phyloP scores from a whole-genome alignment of 805 yeast genomes.

The Danielia reshetovae region DNA sequence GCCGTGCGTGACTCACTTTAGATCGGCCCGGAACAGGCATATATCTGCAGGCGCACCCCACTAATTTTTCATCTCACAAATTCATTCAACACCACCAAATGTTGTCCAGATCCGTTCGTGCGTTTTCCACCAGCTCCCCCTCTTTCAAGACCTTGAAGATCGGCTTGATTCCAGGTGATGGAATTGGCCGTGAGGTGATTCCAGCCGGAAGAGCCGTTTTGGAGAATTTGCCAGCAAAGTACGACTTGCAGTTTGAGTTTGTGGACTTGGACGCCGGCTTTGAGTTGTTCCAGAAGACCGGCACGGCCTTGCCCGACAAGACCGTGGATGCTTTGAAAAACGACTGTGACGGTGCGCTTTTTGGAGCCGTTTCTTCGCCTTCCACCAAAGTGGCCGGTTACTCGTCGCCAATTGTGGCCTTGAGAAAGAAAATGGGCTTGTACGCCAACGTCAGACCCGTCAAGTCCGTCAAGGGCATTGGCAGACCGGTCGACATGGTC shows the following conservation, averaged over 20 bases:
- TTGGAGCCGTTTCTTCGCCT: conserved; percentile 97
- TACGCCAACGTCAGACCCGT: conserved; percentile 98
- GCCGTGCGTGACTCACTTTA: not conserved
- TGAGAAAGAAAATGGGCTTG: conserved; percentile 89
- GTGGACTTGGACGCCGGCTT: conserved; percentile 90
- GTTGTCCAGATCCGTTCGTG: conserved; percentile 17
- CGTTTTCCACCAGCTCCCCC: conserved; percentile 29
- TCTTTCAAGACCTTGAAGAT: conserved; percentile 35
- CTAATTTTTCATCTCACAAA: not conserved
- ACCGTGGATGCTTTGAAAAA: conserved; percentile 74
- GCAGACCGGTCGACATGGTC: conserved; percentile 92
- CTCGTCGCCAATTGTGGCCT: conserved; percentile 98
- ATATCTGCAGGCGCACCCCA: not conserved
- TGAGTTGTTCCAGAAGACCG: conserved; percentile 91
- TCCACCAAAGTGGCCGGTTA: conserved; percentile 91
- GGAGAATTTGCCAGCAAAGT: conserved; percentile 74
- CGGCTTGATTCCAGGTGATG: conserved; percentile 95
- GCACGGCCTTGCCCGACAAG: conserved; percentile 90
- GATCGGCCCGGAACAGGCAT: not conserved
- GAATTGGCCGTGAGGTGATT: conserved; percentile 95
- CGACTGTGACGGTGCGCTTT: conserved; percentile 94
- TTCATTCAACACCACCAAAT: conserved; percentile 4
- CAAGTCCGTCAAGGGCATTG: conserved; percentile 81
- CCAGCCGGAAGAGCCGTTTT: conserved; percentile 92
- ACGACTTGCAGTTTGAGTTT: conserved; percentile 78